Evolutionary conservation across 306 rosid species (phyloP).

Genomic region (Crotalaria pallida): DNA sequence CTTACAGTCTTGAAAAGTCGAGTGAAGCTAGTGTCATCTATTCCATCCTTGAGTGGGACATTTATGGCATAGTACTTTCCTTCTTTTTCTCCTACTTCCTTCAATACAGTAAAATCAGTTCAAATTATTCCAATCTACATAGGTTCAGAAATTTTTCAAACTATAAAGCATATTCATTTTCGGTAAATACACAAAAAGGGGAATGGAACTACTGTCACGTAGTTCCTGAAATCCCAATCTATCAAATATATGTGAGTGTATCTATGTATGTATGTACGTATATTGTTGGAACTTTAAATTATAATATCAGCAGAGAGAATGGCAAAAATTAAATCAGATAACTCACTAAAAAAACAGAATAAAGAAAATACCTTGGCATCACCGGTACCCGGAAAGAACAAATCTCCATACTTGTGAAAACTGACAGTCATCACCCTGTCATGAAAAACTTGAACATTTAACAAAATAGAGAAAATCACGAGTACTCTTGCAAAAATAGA

Average conservation of each 20-base stretch:
- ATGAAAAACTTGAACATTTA: conserved; percentile 29
- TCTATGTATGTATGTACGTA: too few species aligned
- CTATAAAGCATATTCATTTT: not conserved
- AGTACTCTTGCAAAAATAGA: not conserved
- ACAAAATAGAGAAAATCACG: conserved; percentile 15
- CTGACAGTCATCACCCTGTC: conserved; percentile 99
- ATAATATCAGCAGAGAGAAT: not conserved
- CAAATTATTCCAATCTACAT: conserved; percentile 27
- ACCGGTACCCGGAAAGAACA: conserved; percentile 96
- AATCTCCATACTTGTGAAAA: conserved; percentile 94
- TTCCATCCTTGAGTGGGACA: conserved; percentile 98
- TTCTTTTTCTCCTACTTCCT: conserved; percentile 99
- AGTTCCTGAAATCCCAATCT: not conserved
- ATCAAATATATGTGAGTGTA: too few species aligned
- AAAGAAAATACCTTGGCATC: conserved; percentile 78
- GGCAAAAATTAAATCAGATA: not conserved
- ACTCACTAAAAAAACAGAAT: conserved; percentile 15
- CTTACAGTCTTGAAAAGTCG: conserved; percentile 94
- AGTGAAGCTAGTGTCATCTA: conserved; percentile 92
- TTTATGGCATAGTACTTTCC: conserved; percentile 97
- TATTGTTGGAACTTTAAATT: not conserved
- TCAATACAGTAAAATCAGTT: conserved; percentile 48
- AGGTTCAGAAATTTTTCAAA: conserved; percentile 12
- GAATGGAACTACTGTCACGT: not conserved
- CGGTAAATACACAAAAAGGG: not conserved